A percentile compares a stretch with the other conserved stretches of the same genome.
Evolutionary conservation across 345 rosid species (phyloP).

Genomic region (Pseudoturritis turrita): DNA sequence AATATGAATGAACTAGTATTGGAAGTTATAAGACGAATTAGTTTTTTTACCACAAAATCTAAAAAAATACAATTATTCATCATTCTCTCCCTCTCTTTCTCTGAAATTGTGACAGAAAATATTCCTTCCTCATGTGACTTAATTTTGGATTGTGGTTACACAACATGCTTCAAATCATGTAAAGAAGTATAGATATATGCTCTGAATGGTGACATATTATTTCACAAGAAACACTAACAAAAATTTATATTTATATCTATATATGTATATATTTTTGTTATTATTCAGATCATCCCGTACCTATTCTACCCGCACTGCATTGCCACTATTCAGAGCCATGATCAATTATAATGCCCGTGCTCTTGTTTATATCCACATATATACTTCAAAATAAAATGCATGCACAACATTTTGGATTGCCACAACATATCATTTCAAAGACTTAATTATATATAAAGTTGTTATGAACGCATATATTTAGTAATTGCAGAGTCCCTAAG

Average conservation of each 20-base stretch:
- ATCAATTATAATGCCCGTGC: background rate
- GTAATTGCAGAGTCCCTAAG: background rate
- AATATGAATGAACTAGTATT: background rate
- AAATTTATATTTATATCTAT: too few species aligned
- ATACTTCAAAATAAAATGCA: background rate
- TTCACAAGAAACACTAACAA: too few species aligned
- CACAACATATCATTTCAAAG: background rate
- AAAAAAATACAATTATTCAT: slow-evolving; percentile 24
- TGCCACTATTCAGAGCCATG: too few species aligned
- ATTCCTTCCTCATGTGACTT: slow-evolving; percentile 32
- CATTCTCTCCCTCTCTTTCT: slow-evolving; percentile 24
- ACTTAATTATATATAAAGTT: background rate
- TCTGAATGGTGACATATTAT: too few species aligned
- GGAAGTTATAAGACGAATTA: background rate
- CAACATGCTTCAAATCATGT: slow-evolving; percentile 1
- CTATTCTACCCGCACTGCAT: too few species aligned
- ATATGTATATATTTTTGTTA: too few species aligned
- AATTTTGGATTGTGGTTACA: slow-evolving; percentile 24
- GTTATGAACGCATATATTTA: background rate
- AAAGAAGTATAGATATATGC: background rate
- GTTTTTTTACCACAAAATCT: too few species aligned
- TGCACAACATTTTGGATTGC: background rate
- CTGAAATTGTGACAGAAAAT: slow-evolving; percentile 23
- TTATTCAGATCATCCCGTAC: too few species aligned
- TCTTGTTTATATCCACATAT: background rate